Conservation (phyloP, 768 basidiomycete genomes). For the Leccinellum albellum region DNA sequence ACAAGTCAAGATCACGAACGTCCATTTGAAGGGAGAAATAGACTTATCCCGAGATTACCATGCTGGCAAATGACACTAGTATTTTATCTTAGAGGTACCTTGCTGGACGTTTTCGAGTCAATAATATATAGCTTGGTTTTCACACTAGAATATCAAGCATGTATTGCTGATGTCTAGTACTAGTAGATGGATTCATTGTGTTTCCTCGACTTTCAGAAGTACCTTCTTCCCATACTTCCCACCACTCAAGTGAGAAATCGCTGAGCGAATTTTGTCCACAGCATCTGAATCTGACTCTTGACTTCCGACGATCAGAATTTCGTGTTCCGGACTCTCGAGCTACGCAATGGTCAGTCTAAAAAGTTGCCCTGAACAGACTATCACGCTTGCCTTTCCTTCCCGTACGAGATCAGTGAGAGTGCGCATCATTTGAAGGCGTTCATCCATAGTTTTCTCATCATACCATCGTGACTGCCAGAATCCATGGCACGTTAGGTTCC, state of each 20-base stretch:
- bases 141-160: not conserved
- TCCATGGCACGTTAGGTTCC: constrained; percentile 69
- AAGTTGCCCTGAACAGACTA: not conserved
- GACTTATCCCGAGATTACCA: constrained; percentile 77
- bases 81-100: not conserved
- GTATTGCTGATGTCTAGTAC: not conserved
- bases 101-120: not conserved
- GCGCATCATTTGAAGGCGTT: constrained; percentile 50
- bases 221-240: constrained; percentile 51
- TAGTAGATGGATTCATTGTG: not conserved
- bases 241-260: constrained; percentile 30
- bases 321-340: constrained; percentile 67
- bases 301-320: constrained; percentile 54
- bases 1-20: constrained; percentile 81
- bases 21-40: constrained; percentile 82
- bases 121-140: not conserved
- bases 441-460: constrained; percentile 40
- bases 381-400: constrained; percentile 45
- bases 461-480: constrained; percentile 83
- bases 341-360: constrained; percentile 26
- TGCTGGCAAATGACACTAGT: constrained; percentile 16
- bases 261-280: constrained; percentile 29
- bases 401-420: constrained; percentile 52
- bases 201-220: constrained; percentile 38
- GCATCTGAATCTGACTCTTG: constrained; percentile 38